Base-by-base conservation (phyloP, 768 basidiomycete genomes). In the Auricularia cornea region DNA sequence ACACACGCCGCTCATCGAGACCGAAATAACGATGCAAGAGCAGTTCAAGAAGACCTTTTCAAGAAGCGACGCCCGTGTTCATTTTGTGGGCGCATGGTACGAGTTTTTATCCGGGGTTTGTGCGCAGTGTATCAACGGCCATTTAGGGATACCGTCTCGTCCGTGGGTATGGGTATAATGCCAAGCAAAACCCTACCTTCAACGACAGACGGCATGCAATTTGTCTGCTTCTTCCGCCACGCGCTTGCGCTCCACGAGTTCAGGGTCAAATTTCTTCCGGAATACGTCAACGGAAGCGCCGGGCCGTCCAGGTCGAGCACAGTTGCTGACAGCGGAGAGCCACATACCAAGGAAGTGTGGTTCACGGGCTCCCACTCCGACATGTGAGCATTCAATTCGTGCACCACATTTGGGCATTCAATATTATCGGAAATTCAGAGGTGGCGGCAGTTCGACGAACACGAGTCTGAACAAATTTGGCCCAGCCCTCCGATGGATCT, bases 71-170 rank as follows among this genome's bases (percentile, higher is more conserved):
- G 75, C 78, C 33, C 70, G 68, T 26, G 73, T 80, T 2, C 78
- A 81, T 67, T 81, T 81, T 59, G 69, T 81, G 4, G 80, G 80
- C 3, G 76, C 72, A 26, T 81, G 80, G 80, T 80, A 52, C 35
- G 72, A 14, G 12, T 23, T 20, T 5, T 6, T 6, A 54, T 20
- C 54, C 59, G 5, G 44, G n/a, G n/a, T n/a, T 8, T 23, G 2
- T 3, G 44, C 44, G 23, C 6, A 2, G 44, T 18, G 10, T 8
- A 8, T 8, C 38, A 8, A 40, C 11, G 12, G 20, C 35, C 14
- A 14, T 35, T 8, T 20, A 48, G 44, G 44, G 44, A 48, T 18
- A 48, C 44, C 12, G 44, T 48, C 16, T 48, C 44, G 5, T 48
- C 44, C 12, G 44, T n/a, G n/a, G n/a, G n/a, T n/a, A n/a, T 48